phyloP scores from a whole-genome alignment of 192 early-diverging fungal genomes.

The Coemansia reversa region DNA sequence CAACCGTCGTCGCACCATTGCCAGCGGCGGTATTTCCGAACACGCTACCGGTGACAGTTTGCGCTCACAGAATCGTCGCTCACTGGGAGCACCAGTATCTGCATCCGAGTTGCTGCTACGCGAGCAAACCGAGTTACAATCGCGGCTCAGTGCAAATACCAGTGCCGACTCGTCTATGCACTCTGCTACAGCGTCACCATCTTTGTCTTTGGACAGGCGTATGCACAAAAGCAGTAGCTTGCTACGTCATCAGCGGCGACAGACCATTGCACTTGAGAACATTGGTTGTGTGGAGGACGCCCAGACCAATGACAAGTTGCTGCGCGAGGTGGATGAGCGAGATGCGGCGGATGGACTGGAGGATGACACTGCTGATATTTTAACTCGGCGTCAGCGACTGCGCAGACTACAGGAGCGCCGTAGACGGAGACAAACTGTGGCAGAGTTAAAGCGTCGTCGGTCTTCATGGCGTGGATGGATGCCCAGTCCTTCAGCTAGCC shows the following conservation, averaged over 20 bases:
- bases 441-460: conserved; percentile 41
- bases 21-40: no score
- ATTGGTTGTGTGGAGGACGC: neutral
- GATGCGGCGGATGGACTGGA: neutral
- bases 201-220: neutral
- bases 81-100: neutral
- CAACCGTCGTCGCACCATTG: no score
- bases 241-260: conserved; percentile 13
- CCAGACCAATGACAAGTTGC: neutral
- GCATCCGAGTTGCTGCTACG: conserved; percentile 31
- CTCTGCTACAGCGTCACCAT: no score
- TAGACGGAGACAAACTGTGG: conserved; percentile 41
- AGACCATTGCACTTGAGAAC: conserved; percentile 15
- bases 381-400: conserved; percentile 36
- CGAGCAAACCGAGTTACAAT: conserved; percentile 45
- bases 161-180: conserved; percentile 6
- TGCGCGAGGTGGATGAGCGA: neutral
- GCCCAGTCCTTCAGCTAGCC: conserved; percentile 11
- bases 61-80: no score
- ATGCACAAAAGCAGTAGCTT: neutral
- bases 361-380: conserved; percentile 4
- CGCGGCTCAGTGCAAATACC: conserved; percentile 15
- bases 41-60: no score
- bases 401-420: conserved; percentile 48
- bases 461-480: conserved; percentile 54